These are phyloP conservation scores for Tagetes erecta DNA, from an alignment of 129 eudicot genomes.

Conservation along the genomic window DNA sequence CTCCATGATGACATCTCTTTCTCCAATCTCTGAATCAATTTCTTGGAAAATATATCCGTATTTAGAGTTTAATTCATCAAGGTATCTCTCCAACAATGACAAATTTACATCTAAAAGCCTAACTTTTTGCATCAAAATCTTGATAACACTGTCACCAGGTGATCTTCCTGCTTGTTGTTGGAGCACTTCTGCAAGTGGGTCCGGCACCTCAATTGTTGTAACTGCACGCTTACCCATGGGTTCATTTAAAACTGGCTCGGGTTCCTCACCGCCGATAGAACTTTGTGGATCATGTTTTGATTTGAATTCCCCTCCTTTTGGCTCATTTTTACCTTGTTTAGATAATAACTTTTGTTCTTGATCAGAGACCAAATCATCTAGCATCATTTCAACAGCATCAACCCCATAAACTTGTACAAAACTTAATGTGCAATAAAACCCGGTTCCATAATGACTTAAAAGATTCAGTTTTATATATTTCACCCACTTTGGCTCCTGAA, in stretches of 20 bases:
- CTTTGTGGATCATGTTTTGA: slow-evolving; percentile 21
- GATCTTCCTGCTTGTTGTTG: slow-evolving; percentile 77
- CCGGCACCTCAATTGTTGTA: slow-evolving; percentile 50
- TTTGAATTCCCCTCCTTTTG: slow-evolving; percentile 38
- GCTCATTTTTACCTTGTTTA: slow-evolving; percentile 41
- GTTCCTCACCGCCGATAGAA: slow-evolving; percentile 42
- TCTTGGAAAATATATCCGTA: slow-evolving; percentile 82
- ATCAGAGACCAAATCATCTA: slow-evolving; percentile 81
- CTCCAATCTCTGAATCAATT: slow-evolving; percentile 64
- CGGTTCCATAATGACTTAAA: slow-evolving; percentile 84
- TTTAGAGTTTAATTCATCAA: slow-evolving; percentile 81
- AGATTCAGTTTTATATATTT: slow-evolving; percentile 77
- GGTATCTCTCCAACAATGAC: slow-evolving; percentile 77
- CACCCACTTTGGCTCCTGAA: slow-evolving; percentile 90
- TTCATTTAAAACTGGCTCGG: slow-evolving; percentile 33
- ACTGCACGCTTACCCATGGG: slow-evolving; percentile 44
- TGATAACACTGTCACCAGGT: slow-evolving; percentile 98
- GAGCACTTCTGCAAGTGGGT: slow-evolving; percentile 70
- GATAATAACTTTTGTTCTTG: slow-evolving; percentile 56
- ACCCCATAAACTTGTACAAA: slow-evolving; percentile 87
- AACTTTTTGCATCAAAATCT: slow-evolving; percentile 96
- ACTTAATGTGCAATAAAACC: slow-evolving; percentile 92
- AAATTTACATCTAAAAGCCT: slow-evolving; percentile 78
- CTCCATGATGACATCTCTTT: slow-evolving; percentile 63
- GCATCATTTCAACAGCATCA: slow-evolving; percentile 97